phyloP scores from a whole-genome alignment of 257 asterid genomes.

The Solanum sejunctum region DNA sequence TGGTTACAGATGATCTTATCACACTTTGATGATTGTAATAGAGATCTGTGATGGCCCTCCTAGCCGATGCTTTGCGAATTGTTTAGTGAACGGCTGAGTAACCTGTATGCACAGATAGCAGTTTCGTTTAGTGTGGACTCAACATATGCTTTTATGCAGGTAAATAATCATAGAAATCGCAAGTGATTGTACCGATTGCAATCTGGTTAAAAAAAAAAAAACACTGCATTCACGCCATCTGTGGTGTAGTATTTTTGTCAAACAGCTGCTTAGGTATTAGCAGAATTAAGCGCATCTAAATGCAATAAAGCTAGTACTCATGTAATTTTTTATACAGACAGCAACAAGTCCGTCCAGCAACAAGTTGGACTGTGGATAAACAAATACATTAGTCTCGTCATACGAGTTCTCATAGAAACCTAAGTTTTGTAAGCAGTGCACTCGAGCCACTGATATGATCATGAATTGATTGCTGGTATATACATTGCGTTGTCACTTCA shows the following conservation, averaged over 20 bases:
- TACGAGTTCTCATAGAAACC: neutral
- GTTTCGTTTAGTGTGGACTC: neutral
- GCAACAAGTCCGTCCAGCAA: neutral
- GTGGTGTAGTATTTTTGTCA: neutral
- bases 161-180: neutral
- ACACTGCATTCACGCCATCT: neutral
- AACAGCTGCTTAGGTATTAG: neutral
- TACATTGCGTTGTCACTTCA: slow-evolving; percentile 18
- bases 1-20: too few relatives aligned
- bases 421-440: neutral
- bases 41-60: neutral
- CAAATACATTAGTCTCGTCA: neutral
- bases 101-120: neutral
- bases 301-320: neutral
- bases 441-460: neutral
- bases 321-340: neutral
- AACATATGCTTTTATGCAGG: neutral
- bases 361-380: neutral
- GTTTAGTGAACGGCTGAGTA: neutral
- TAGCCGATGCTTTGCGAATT: neutral
- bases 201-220: too few relatives aligned
- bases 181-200: neutral
- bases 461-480: neutral
- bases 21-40: neutral
- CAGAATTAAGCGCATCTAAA: neutral